These are phyloP conservation scores for Malbranchea zuffiana DNA, from an alignment of 2,329 filamentous ascomycete genomes.

Conservation along the genomic window DNA sequence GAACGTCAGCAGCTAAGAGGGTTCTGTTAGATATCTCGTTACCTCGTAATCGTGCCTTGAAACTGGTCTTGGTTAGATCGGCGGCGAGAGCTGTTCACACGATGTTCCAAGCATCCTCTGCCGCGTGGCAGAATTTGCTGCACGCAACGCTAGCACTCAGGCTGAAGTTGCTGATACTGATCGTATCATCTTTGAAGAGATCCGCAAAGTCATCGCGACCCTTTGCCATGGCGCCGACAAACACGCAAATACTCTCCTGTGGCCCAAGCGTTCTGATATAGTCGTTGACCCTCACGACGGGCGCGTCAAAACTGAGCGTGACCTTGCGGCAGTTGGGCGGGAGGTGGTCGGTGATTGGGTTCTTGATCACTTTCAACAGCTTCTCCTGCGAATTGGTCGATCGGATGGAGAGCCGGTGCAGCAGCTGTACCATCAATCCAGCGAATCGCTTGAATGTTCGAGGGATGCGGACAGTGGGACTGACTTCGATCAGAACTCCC, in stretches of 20 bases:
- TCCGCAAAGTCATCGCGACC: constrained; percentile 93
- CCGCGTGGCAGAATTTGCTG: constrained; percentile 98
- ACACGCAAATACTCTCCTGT: constrained; percentile 92
- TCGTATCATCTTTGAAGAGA: constrained; percentile 87
- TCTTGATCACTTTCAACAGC: constrained; percentile 92
- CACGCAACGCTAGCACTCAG: constrained; percentile 95
- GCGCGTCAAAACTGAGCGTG: constrained; percentile 86
- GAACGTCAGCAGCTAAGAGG: too few species aligned
- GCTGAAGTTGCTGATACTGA: constrained; percentile 97
- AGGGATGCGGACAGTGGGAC: constrained; percentile 93
- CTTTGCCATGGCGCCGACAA: constrained; percentile 97
- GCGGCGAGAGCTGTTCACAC: too few species aligned
- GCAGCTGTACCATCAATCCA: constrained; percentile 93
- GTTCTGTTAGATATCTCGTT: too few species aligned
- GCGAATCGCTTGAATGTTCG: constrained; percentile 98
- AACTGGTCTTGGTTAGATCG: too few species aligned
- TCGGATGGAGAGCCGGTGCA: constrained; percentile 89
- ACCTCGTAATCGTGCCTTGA: too few species aligned
- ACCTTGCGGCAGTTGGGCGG: constrained; percentile 97
- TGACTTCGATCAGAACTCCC: constrained; percentile 94
- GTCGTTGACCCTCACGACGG: constrained; percentile 75
- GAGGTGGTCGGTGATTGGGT: constrained; percentile 92
- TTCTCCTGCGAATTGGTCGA: constrained; percentile 97
- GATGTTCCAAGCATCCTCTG: constrained; percentile 91
- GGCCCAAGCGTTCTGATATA: constrained; percentile 70